Evolutionary conservation across 805 yeast species (phyloP).

Genomic region (Brettanomyces naardenensis): DNA sequence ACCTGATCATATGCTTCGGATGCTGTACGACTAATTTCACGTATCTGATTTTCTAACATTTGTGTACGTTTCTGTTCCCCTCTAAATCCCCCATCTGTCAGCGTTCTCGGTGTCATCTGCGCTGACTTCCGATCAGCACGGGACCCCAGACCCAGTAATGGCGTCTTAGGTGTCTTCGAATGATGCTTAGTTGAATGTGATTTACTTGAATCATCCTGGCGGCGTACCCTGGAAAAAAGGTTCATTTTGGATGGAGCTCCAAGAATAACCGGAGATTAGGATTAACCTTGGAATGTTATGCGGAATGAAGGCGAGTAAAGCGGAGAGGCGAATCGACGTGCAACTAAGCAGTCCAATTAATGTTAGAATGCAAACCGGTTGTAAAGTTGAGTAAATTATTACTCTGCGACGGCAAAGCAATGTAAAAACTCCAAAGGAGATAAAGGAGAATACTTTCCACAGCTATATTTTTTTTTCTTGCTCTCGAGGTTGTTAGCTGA

Average conservation of each 20-base stretch:
- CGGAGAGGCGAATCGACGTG: too few relatives aligned
- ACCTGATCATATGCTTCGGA: constrained; percentile 20
- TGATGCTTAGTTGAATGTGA: background rate
- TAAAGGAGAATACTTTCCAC: too few relatives aligned
- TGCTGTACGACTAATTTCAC: constrained; percentile 19
- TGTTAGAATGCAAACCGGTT: too few relatives aligned
- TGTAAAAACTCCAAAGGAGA: too few relatives aligned
- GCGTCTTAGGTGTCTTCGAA: background rate
- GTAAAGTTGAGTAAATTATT: too few relatives aligned
- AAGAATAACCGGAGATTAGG: too few relatives aligned
- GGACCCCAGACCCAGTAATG: background rate
- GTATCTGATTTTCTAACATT: constrained; percentile 15
- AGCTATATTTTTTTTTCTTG: too few relatives aligned
- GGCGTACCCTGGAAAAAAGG: constrained; percentile 1
- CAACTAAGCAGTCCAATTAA: too few relatives aligned
- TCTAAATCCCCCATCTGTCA: constrained; percentile 13
- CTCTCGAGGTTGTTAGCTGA: too few relatives aligned
- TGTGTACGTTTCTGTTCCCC: constrained; percentile 19
- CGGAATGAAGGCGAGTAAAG: too few relatives aligned
- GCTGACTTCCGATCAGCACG: background rate
- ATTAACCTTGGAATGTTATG: too few relatives aligned
- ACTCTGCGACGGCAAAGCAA: too few relatives aligned
- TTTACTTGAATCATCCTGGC: background rate
- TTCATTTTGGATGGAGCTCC: background rate
- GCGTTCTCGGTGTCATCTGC: constrained; percentile 13